A percentile compares a stretch with the other conserved stretches of the same genome.
Conservation (phyloP, 2,329 filamentous ascomycete genomes). For the Pseudocercospora eumusae region DNA sequence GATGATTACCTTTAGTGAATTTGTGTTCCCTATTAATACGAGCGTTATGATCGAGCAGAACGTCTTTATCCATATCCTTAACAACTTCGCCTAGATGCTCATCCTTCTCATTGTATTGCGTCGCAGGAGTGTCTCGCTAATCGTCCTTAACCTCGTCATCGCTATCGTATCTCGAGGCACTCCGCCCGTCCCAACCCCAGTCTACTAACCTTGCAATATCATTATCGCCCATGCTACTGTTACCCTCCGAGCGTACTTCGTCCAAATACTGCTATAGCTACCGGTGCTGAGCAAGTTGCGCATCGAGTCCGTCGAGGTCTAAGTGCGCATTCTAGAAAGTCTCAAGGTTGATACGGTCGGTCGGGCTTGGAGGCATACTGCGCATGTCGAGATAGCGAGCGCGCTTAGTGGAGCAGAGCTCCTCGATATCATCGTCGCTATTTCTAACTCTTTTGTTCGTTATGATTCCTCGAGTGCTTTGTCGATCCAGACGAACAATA, state of each 20-base stretch:
- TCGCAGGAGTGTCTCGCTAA: not conserved
- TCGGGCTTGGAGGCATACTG: conserved; percentile 3
- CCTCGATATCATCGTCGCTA: not conserved
- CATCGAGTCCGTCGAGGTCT: not conserved
- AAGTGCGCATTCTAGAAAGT: not conserved
- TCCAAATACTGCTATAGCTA: not conserved
- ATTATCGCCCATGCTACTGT: conserved; percentile 3
- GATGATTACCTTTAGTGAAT: not conserved
- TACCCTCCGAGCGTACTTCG: conserved; percentile 1
- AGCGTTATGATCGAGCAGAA: not conserved
- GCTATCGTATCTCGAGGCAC: not conserved
- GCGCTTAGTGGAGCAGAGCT: not conserved
- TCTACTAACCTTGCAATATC: not conserved
- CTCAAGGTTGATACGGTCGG: not conserved
- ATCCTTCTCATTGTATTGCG: not conserved
- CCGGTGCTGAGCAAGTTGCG: not conserved
- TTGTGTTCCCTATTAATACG: not conserved
- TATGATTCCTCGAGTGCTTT: not conserved
- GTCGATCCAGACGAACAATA: not conserved
- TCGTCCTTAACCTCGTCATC: not conserved
- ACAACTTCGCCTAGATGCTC: not conserved
- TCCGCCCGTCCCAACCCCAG: not conserved
- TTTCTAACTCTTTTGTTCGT: not conserved
- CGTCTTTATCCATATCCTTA: not conserved
- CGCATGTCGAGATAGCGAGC: not conserved